A percentile compares a stretch with the other conserved stretches of the same genome.
These are phyloP conservation scores for Calonectria leucothoes DNA, from an alignment of 2,329 filamentous ascomycete species.

Conservation along the genomic window DNA sequence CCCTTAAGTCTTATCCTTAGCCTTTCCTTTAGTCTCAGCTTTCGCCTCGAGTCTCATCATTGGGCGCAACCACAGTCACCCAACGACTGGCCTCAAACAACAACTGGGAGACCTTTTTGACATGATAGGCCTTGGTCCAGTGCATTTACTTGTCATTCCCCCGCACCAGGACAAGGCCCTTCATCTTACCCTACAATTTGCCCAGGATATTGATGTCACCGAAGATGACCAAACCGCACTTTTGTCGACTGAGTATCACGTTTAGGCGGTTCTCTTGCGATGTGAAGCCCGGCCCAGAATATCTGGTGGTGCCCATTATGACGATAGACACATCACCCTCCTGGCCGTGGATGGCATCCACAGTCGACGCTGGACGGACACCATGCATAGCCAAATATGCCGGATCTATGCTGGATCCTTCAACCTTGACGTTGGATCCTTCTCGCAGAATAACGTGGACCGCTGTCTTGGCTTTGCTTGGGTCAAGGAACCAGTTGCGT, in stretches of 20 bases:
- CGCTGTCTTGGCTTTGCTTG: background rate
- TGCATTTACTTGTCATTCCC: too few species aligned
- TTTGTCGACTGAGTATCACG: constrained; percentile 31
- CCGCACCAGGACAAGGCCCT: too few species aligned
- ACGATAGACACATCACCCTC: constrained; percentile 36
- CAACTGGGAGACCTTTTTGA: too few species aligned
- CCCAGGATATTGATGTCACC: constrained; percentile 21
- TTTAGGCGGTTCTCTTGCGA: constrained; percentile 25
- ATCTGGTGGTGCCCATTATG: constrained; percentile 16
- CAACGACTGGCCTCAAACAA: too few species aligned
- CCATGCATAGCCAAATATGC: constrained; percentile 10
- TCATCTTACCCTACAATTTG: too few species aligned
- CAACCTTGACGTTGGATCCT: background rate
- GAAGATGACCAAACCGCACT: constrained; percentile 30
- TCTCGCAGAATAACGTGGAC: background rate
- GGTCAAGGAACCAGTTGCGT: background rate
- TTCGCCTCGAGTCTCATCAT: too few species aligned
- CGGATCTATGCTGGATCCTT: background rate
- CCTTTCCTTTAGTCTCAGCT: too few species aligned
- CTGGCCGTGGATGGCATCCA: constrained; percentile 39
- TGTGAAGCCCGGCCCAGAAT: constrained; percentile 28
- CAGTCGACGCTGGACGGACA: constrained; percentile 23
- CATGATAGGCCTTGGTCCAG: too few species aligned
- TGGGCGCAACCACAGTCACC: too few species aligned
- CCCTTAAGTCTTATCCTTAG: too few species aligned